A percentile compares a stretch with the other conserved stretches of the same genome.
Conservation (phyloP, 257 asterid species). For the Fraxinus cuspidata region DNA sequence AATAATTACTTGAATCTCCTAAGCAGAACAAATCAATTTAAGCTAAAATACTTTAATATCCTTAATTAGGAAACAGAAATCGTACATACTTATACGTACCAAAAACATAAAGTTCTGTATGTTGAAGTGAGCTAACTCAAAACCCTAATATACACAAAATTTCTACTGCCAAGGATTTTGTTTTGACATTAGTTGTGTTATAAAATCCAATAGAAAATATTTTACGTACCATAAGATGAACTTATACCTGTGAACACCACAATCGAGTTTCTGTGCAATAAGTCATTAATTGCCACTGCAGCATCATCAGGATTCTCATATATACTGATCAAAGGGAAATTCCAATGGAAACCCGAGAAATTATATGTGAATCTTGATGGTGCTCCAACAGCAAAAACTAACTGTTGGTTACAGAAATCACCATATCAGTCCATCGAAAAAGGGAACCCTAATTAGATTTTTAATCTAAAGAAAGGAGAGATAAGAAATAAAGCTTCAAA, state of each 20-base stretch:
- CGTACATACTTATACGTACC: not conserved
- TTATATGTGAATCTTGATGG: conserved; percentile 69
- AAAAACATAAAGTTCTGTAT: not conserved
- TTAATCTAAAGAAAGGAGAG: conserved; percentile 1
- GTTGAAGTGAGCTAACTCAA: not conserved
- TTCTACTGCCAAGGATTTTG: not conserved
- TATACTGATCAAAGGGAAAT: conserved; percentile 19
- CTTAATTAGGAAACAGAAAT: too few relatives aligned
- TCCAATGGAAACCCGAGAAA: conserved; percentile 26
- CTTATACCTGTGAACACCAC: not conserved
- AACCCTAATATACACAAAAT: not conserved
- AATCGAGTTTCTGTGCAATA: not conserved
- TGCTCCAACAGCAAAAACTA: conserved; percentile 62
- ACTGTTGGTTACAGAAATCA: conserved; percentile 23
- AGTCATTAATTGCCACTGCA: conserved; percentile 72
- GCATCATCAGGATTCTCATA: conserved; percentile 84
- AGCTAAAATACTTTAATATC: too few relatives aligned
- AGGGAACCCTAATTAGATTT: conserved; percentile 34
- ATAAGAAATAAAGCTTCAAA: conserved; percentile 12
- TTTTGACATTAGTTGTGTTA: not conserved
- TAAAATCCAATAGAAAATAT: not conserved
- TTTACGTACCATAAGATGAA: too few relatives aligned
- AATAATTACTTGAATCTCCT: too few relatives aligned
- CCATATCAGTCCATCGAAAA: not conserved
- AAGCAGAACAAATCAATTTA: too few relatives aligned